These are phyloP conservation scores for Tuber melanosporum DNA, from an alignment of 495 filamentous ascomycete genomes.

Conservation along the genomic window DNA sequence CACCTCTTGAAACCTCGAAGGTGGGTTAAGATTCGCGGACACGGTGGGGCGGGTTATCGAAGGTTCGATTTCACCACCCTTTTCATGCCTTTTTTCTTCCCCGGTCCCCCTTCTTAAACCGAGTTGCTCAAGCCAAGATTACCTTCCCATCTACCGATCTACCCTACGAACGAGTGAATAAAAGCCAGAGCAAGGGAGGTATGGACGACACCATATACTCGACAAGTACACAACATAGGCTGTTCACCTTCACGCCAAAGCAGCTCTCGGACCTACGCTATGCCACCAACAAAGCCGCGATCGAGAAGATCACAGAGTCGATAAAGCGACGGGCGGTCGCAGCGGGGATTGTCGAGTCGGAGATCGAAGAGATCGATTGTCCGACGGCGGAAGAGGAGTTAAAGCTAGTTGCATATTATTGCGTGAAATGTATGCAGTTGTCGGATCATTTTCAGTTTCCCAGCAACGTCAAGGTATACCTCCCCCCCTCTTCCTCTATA, in stretches of 20 bases:
- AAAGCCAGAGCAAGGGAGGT: not conserved
- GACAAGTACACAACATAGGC: constrained; percentile 77
- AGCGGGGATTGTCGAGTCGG: constrained; percentile 7
- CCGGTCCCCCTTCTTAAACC: not conserved
- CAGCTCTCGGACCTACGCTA: constrained; percentile 62
- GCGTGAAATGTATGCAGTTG: constrained; percentile 63
- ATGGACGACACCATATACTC: constrained; percentile 86
- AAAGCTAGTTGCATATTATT: constrained; percentile 72
- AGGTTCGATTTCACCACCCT: not conserved
- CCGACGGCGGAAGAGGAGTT: constrained; percentile 59
- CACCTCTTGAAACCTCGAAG: not conserved
- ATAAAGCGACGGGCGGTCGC: constrained; percentile 45
- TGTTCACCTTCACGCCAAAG: constrained; percentile 85
- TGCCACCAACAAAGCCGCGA: constrained; percentile 68
- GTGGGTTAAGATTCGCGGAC: not conserved
- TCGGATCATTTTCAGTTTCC: constrained; percentile 71
- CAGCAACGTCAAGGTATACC: constrained; percentile 65
- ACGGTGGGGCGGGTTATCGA: not conserved
- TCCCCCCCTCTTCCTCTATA: not conserved
- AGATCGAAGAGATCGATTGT: constrained; percentile 59
- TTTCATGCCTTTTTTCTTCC: not conserved
- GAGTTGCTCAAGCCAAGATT: not conserved
- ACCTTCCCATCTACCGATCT: not conserved
- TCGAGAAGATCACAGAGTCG: constrained; percentile 61
- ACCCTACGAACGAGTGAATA: not conserved